Base-by-base conservation (phyloP, 768 basidiomycete genomes). In the Pisolithus tinctorius region DNA sequence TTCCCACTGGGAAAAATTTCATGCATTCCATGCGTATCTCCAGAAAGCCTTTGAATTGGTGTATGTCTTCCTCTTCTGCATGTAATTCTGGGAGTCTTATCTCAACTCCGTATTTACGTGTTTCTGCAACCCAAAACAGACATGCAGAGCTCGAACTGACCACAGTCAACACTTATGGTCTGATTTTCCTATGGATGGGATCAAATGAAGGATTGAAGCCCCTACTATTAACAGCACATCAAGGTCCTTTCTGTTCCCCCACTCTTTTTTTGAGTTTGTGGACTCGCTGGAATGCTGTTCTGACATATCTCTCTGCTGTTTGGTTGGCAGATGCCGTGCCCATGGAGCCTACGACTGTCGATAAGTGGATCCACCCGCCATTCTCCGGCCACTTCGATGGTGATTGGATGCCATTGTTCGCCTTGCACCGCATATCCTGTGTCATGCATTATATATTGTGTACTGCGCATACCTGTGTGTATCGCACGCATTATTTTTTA, bases 371-470 rank as follows among this genome's bases (percentile, higher is more conserved):
- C 3, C 58, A 81, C 48, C 81, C 82, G 4, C 81, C 84, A 2
- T 86, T 79, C 60, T 82, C 80, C 27, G 85, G 85, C 0, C 60
- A 74, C 51, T 82, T 72, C 55, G 82, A 83, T 54, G 82, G 81
- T 75, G 27, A 42, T 48, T 25, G 31, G 31, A 13, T 14, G 13
- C 14, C 31, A 11, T 13, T 4, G 11, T 13, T 13, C 13, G 11
- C 20, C 20, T 20, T 2, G 20, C 20, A 20, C 20, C 20, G 20
- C 20, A 20, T 20, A 20, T 20, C 20, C 20, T 20, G 20, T 20
- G 20, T 20, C 20, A 2, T 20, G 20, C 20, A 20, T 20, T 20
- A 20, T 20, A 20, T 20, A 20, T 20, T 20, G 20, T 20, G 20
- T 20, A 20, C 20, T 2, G 20, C 20, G 20, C 20, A 20, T 20